Evolutionary conservation across 805 yeast species (phyloP).

Genomic region (Wickerhamiella slavikovae): DNA sequence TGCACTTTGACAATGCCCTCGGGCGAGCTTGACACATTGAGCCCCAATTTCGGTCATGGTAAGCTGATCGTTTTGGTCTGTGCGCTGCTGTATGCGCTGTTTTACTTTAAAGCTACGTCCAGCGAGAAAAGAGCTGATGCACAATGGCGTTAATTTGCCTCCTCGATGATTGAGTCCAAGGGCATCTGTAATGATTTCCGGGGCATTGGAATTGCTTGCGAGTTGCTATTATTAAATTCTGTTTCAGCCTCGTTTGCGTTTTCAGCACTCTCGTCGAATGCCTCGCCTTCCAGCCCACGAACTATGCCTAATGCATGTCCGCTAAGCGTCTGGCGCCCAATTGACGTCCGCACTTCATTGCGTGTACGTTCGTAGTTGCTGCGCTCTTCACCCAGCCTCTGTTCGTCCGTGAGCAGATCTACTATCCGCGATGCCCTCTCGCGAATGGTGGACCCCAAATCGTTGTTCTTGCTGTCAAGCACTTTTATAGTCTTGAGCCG

Average conservation of each 20-base stretch:
- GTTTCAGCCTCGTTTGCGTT: too few relatives aligned
- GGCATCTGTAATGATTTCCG: too few relatives aligned
- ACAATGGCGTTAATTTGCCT: too few relatives aligned
- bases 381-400: conserved; percentile 12
- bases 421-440: conserved; percentile 14
- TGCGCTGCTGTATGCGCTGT: conserved; percentile 17
- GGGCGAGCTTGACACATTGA: conserved; percentile 58
- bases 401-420: conserved; percentile 12
- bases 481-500: conserved; percentile 5
- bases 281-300: conserved; percentile 9
- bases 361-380: conserved; percentile 13
- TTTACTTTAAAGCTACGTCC: too few relatives aligned
- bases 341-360: conserved; percentile 14
- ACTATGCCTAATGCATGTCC: conserved; percentile 12
- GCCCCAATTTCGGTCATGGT: conserved; percentile 41
- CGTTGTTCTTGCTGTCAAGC: conserved; percentile 12
- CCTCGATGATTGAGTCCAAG: too few relatives aligned
- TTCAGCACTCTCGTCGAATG: too few relatives aligned
- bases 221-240: too few relatives aligned
- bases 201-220: too few relatives aligned
- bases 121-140: too few relatives aligned
- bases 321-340: conserved; percentile 10
- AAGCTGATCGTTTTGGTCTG: conserved; percentile 42
- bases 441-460: conserved; percentile 16
- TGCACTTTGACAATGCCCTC: conserved; percentile 68